phyloP scores from a whole-genome alignment of 2,329 filamentous ascomycete genomes.

The Lecanoromycetidae sp. region DNA sequence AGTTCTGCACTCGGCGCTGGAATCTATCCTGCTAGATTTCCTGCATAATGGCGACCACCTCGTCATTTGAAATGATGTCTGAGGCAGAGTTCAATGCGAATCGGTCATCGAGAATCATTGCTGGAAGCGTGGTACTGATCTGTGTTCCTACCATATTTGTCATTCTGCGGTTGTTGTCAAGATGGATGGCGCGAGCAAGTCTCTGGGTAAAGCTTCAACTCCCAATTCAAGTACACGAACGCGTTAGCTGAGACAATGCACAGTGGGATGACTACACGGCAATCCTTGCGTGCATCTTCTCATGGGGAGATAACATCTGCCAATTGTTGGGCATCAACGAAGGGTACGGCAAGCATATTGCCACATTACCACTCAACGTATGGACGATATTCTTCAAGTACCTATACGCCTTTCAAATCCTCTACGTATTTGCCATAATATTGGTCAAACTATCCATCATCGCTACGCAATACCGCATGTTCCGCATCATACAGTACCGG shows the following conservation, averaged over 20 bases:
- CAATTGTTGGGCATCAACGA: neutral
- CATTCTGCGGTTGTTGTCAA: conserved; percentile 7
- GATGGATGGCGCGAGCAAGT: conserved; percentile 10
- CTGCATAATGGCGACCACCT: no score
- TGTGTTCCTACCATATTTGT: conserved; percentile 3
- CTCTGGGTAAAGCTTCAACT: conserved; percentile 7
- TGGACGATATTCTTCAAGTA: conserved; percentile 8
- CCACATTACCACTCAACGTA: neutral
- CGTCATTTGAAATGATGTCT: no score
- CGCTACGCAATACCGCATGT: conserved; percentile 9
- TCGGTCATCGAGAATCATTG: no score
- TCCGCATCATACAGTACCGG: conserved; percentile 12
- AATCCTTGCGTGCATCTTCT: conserved; percentile 8
- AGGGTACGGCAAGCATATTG: conserved; percentile 10
- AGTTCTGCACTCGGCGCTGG: no score
- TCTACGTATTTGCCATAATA: conserved; percentile 12
- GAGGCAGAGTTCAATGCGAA: no score
- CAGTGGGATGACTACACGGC: conserved; percentile 12
- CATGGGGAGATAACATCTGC: conserved; percentile 9
- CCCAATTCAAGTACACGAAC: neutral
- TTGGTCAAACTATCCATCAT: conserved; percentile 11
- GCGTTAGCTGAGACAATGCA: neutral
- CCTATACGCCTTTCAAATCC: conserved; percentile 12
- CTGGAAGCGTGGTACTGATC: no score
- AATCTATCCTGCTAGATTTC: no score